Conservation (phyloP, 176 grass and related monocot species). For the Oryza nivara region DNA sequence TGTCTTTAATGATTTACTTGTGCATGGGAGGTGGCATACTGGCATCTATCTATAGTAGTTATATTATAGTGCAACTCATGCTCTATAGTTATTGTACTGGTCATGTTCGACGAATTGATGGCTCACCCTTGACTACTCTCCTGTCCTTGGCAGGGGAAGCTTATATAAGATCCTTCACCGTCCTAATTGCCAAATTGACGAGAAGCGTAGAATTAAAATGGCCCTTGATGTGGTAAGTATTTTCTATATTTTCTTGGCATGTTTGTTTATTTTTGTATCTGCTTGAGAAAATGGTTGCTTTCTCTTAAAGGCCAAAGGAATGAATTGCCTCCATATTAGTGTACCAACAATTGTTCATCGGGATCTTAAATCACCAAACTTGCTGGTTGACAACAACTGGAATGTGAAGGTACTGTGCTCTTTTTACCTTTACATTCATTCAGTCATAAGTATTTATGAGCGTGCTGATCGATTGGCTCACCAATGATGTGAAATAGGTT, state of each 20-base stretch:
- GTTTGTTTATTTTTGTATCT: conserved; percentile 41
- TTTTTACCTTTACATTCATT: conserved; percentile 6
- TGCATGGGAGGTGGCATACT: conserved; percentile 5
- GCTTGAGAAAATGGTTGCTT: conserved; percentile 21
- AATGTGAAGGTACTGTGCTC: conserved; percentile 79
- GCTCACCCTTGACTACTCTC: conserved; percentile 17
- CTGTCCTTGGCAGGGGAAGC: conserved; percentile 77
- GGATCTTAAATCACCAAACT: conserved; percentile 99
- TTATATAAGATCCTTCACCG: conserved; percentile 99
- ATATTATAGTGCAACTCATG: conserved; percentile 30
- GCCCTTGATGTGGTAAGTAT: conserved; percentile 94
- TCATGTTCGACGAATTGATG: conserved; percentile 27
- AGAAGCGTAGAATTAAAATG: conserved; percentile 97
- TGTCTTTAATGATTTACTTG: neutral
- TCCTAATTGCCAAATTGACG: conserved; percentile 94
- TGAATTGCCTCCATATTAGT: conserved; percentile 97
- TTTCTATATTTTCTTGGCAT: conserved; percentile 40
- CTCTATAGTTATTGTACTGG: neutral
- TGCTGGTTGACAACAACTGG: conserved; percentile 99
- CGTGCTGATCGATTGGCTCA: conserved; percentile 13
- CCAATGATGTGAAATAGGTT: conserved; percentile 61
- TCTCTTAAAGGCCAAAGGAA: conserved; percentile 86
- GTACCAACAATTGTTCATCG: conserved; percentile 94
- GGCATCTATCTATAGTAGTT: neutral
- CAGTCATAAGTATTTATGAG: conserved; percentile 5